A percentile compares a stretch with the other conserved stretches of the same genome.
Conservation (phyloP, 2,329 filamentous ascomycete genomes). For the Chaetomium strumarium region DNA sequence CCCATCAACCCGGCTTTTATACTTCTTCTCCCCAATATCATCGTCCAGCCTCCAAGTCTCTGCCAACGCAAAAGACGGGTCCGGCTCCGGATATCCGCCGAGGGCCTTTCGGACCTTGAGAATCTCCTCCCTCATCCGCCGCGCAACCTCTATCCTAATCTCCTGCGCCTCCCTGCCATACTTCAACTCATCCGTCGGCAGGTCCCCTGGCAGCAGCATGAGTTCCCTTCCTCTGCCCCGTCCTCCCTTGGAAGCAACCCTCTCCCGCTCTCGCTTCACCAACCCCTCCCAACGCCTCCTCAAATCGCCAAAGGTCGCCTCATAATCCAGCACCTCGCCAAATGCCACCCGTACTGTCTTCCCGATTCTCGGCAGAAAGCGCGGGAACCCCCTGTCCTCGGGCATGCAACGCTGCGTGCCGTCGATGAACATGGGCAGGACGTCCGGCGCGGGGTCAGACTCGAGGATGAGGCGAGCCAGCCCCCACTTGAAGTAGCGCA, state of each 20-base stretch:
- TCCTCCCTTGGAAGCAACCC: not conserved
- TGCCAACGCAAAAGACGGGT: constrained; percentile 67
- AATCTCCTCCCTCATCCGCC: constrained; percentile 71
- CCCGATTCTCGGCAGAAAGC: constrained; percentile 70
- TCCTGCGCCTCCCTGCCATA: constrained; percentile 68
- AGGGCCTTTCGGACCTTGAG: constrained; percentile 66
- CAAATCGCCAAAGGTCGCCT: constrained; percentile 71
- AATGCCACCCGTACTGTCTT: constrained; percentile 69
- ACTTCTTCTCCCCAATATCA: constrained; percentile 42
- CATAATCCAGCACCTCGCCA: constrained; percentile 69
- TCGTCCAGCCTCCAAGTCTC: constrained; percentile 69
- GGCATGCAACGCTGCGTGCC: constrained; percentile 85
- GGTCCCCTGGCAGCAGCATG: constrained; percentile 1
- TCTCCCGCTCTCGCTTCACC: constrained; percentile 39
- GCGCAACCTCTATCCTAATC: constrained; percentile 73
- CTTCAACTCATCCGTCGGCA: constrained; percentile 59
- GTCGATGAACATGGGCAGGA: constrained; percentile 92
- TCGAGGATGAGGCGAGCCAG: constrained; percentile 87
- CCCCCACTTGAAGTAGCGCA: constrained; percentile 99
- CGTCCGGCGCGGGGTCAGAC: constrained; percentile 75
- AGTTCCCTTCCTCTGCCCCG: not conserved
- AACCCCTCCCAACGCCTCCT: constrained; percentile 68
- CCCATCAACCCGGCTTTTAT: constrained; percentile 49
- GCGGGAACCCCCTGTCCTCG: constrained; percentile 71
- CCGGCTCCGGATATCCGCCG: constrained; percentile 68